These are phyloP conservation scores for Chalciporus sp. DNA, from an alignment of 1,284 basidiomycete species.

Conservation along the genomic window DNA sequence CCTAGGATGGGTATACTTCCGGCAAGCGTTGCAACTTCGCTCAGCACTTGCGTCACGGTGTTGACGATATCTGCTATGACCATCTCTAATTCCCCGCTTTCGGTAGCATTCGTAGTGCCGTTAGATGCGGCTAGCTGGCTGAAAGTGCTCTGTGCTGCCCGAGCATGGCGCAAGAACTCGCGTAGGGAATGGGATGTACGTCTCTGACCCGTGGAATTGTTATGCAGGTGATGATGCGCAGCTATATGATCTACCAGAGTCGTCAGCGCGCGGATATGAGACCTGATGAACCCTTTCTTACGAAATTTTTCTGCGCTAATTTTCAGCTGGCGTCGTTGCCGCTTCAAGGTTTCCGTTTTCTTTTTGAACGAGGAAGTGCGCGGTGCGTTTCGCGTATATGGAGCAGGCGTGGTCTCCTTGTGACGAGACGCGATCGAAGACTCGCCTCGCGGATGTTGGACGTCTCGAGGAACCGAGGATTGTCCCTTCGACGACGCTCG, in stretches of 20 bases:
- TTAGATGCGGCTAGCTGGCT: conserved; percentile 43
- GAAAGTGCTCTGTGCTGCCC: conserved; percentile 41
- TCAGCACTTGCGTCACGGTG: conserved; percentile 47
- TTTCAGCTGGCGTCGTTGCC: conserved; percentile 9
- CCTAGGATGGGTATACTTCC: conserved; percentile 47
- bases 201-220: conserved; percentile 41
- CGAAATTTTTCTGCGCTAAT: conserved; percentile 6
- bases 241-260: conserved; percentile 37
- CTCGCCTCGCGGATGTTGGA: not conserved
- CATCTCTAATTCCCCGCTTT: conserved; percentile 45
- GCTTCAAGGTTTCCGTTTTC: not conserved
- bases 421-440: not conserved
- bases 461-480: too few relatives aligned
- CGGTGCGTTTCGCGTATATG: not conserved
- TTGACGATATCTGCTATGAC: conserved; percentile 54
- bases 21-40: conserved; percentile 33
- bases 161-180: conserved; percentile 43
- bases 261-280: not conserved
- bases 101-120: conserved; percentile 57
- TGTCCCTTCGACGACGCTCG: not conserved
- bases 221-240: conserved; percentile 30
- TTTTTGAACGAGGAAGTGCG: not conserved
- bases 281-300: not conserved
- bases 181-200: conserved; percentile 40
- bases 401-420: too few relatives aligned